phyloP scores from a whole-genome alignment of 2,329 filamentous ascomycete species.

The Calonectria pseudoreteaudii region DNA sequence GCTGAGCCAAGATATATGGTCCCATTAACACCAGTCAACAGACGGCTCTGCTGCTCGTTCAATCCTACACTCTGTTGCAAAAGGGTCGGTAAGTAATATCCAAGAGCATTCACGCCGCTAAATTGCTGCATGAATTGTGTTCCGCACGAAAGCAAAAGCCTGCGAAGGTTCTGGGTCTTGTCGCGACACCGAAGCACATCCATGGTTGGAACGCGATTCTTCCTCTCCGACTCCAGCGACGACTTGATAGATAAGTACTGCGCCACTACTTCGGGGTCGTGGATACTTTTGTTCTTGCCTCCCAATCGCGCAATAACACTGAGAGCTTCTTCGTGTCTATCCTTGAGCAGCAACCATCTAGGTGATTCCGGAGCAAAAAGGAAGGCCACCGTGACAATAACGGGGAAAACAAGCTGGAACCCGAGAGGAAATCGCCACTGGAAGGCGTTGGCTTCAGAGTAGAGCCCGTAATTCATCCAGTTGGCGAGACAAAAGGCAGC shows the following conservation, averaged over 20 bases:
- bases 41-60: constrained; percentile 60
- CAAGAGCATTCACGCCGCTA: constrained; percentile 56
- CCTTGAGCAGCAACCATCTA: constrained; percentile 63
- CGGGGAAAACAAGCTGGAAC: constrained; percentile 54
- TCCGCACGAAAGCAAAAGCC: constrained; percentile 55
- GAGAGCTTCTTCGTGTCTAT: constrained; percentile 68
- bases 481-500: constrained; percentile 59
- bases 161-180: constrained; percentile 51
- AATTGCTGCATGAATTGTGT: constrained; percentile 61
- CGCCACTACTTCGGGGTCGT: constrained; percentile 42
- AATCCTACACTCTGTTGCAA: constrained; percentile 68
- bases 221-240: constrained; percentile 50
- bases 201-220: constrained; percentile 45
- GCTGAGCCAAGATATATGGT: constrained; percentile 53
- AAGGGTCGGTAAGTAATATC: constrained; percentile 65
- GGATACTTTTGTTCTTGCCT: constrained; percentile 60
- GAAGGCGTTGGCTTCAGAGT: constrained; percentile 45
- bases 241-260: constrained; percentile 52
- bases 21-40: constrained; percentile 66
- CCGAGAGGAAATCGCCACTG: constrained; percentile 38
- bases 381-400: constrained; percentile 34
- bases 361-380: constrained; percentile 57
- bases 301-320: constrained; percentile 68
- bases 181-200: constrained; percentile 53
- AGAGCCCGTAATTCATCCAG: constrained; percentile 60